Percentiles rank a stretch among this genome's conserved stretches.
Evolutionary conservation across 2,329 filamentous ascomycete species (phyloP).

Genomic region (Paracamarosporium sp.): DNA sequence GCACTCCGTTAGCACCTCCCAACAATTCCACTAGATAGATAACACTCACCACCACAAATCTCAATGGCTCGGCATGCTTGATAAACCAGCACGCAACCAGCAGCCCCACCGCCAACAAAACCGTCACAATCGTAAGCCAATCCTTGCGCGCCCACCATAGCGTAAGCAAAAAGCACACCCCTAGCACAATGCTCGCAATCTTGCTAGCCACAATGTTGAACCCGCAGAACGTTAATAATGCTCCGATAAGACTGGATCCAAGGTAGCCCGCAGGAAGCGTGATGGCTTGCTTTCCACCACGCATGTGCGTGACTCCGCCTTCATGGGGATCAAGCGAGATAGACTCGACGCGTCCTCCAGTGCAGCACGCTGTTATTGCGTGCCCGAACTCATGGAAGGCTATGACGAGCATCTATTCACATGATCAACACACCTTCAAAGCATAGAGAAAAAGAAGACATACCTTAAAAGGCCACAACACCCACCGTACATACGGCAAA

Average conservation of each 20-base stretch:
- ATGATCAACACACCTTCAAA: slow-evolving; percentile 8
- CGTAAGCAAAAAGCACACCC: slow-evolving; percentile 77
- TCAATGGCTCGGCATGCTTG: slow-evolving; percentile 73
- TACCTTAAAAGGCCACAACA: slow-evolving; percentile 83
- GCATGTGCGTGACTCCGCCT: slow-evolving; percentile 80
- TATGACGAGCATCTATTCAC: slow-evolving; percentile 75
- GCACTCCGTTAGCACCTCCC: background rate
- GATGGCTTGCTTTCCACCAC: slow-evolving; percentile 72
- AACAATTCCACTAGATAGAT: too few relatives aligned
- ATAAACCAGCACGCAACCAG: slow-evolving; percentile 82
- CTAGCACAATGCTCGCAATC: slow-evolving; percentile 75
- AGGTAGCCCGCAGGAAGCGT: slow-evolving; percentile 81
- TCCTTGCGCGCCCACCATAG: slow-evolving; percentile 82
- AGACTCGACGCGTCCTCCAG: slow-evolving; percentile 75
- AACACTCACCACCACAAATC: slow-evolving; percentile 69
- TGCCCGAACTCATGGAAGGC: slow-evolving; percentile 83
- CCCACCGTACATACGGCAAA: slow-evolving; percentile 75
- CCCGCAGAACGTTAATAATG: slow-evolving; percentile 78
- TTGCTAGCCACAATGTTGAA: slow-evolving; percentile 84
- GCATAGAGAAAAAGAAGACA: slow-evolving; percentile 6
- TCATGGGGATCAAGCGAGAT: slow-evolving; percentile 78
- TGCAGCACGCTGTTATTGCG: slow-evolving; percentile 74
- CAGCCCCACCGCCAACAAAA: slow-evolving; percentile 73
- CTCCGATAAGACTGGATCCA: slow-evolving; percentile 78
- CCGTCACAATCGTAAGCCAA: slow-evolving; percentile 76